Base-by-base conservation (phyloP, 2,329 filamentous ascomycete species). In the Bertia moriformis region DNA sequence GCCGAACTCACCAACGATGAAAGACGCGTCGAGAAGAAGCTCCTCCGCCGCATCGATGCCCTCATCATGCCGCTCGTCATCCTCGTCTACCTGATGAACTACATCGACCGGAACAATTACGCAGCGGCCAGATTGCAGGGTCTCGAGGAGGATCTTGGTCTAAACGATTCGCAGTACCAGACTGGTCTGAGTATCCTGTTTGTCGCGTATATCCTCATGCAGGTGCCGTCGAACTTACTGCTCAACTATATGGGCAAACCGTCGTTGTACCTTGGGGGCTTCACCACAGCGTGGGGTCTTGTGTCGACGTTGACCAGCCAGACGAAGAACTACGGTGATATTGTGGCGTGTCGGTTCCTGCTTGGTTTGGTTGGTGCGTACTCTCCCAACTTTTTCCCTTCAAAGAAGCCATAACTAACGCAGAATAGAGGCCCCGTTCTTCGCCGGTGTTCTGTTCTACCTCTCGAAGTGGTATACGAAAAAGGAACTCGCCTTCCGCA, bases 81-180 rank as follows among this genome's bases (percentile, higher is more conserved):
- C 39, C 47, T 83, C 37, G 81, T 83, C 65, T 83, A 81, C 46
- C 76, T 82, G 46, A 61, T 82, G 60, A 82, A 81, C 48, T 81
- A 79, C 50, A 57, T 81, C 12, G 72, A 77, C 33, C 49, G 49
- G 32, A 74, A 73, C 48, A 73, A 74, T 41, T 73, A 76, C 40
- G 70, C 70, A 2, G 59, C 61, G 18, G 71, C 69, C 3, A 62
- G 65, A 45, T 51, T 76, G 4, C 68, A 65, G 1, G 69, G 69
- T 3, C 53, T 62, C 17, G 56, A 59, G 17, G 47, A 51, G 19
- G 57, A 60, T 32, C 42, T 62, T 4, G 40, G 51, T 1, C 47
- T 62, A 7, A 42, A 46, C 36, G 47, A 50, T 3, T 46, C 50
- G 33, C 41, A 62, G 36, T 62, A 59, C 39, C 57, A 46, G 36